These are phyloP conservation scores for Jamesozyma jinghongensis DNA, from an alignment of 805 yeast species.

Conservation along the genomic window DNA sequence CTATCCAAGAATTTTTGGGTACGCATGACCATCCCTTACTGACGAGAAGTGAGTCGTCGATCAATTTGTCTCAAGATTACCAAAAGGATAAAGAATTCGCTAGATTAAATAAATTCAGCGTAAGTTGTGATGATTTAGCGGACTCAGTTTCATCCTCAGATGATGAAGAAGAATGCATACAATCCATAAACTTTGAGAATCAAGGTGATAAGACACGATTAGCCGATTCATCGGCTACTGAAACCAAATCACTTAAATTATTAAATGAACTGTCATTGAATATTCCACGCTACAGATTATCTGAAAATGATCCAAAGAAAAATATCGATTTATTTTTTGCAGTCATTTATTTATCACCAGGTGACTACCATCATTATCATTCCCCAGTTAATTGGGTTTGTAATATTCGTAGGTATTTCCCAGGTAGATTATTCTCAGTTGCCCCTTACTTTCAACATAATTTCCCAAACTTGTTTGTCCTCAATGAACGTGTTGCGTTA, in stretches of 20 bases:
- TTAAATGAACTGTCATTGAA: slow-evolving; percentile 27
- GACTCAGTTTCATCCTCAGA: not conserved
- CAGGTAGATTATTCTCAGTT: slow-evolving; percentile 91
- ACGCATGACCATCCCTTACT: slow-evolving; percentile 31
- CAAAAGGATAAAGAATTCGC: slow-evolving; percentile 63
- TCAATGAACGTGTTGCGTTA: slow-evolving; percentile 91
- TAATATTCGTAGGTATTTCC: slow-evolving; percentile 84
- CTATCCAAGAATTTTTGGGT: slow-evolving; percentile 82
- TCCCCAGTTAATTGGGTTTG: slow-evolving; percentile 97
- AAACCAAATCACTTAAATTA: slow-evolving; percentile 31
- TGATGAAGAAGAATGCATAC: not conserved
- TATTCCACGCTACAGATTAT: slow-evolving; percentile 10
- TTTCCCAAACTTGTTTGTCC: slow-evolving; percentile 74
- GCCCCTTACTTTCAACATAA: slow-evolving; percentile 93
- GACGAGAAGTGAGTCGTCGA: slow-evolving; percentile 22
- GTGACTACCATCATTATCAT: slow-evolving; percentile 95
- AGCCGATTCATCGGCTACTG: slow-evolving; percentile 17
- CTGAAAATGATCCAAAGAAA: slow-evolving; percentile 29
- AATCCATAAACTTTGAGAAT: slow-evolving; percentile 40
- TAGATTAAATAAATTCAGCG: slow-evolving; percentile 57
- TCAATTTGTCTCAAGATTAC: slow-evolving; percentile 32
- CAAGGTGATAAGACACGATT: slow-evolving; percentile 59
- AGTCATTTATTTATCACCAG: slow-evolving; percentile 94
- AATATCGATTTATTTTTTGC: slow-evolving; percentile 69
- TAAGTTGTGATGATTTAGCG: slow-evolving; percentile 7